Conservation (phyloP, 768 basidiomycete species). For the Omphalotus guepiniiformis region DNA sequence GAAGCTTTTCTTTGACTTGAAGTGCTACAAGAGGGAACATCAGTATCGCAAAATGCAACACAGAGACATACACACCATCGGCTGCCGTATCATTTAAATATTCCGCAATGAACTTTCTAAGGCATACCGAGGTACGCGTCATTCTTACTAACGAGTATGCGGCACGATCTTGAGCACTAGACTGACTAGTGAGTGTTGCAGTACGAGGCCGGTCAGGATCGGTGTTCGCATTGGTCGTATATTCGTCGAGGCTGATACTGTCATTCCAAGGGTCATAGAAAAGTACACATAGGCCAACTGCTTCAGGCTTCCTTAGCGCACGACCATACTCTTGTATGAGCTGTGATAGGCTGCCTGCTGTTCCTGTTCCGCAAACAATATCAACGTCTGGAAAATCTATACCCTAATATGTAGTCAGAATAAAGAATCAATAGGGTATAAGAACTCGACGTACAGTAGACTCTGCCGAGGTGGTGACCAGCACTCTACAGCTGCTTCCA, state of each 20-base stretch:
- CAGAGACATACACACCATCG: not conserved
- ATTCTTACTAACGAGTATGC: not conserved
- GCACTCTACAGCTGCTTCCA: constrained; percentile 13
- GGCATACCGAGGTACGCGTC: not conserved
- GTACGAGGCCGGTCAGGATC: constrained; percentile 2
- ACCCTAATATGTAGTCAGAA: constrained; percentile 1
- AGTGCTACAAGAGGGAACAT: not conserved
- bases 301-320: not conserved
- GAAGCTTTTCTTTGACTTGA: not conserved
- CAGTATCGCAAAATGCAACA: not conserved
- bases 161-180: not conserved
- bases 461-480: constrained; percentile 12
- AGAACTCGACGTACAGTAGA: constrained; percentile 8
- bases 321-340: constrained; percentile 4
- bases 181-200: not conserved
- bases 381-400: constrained; percentile 9
- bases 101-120: not conserved
- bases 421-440: not conserved
- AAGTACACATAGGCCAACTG: constrained; percentile 2
- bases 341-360: not conserved
- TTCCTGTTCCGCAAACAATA: not conserved
- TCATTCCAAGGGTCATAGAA: not conserved
- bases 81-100: not conserved
- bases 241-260: not conserved
- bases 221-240: too few species aligned